Conservation (phyloP, 768 basidiomycete genomes). For the Russula olivacea region DNA sequence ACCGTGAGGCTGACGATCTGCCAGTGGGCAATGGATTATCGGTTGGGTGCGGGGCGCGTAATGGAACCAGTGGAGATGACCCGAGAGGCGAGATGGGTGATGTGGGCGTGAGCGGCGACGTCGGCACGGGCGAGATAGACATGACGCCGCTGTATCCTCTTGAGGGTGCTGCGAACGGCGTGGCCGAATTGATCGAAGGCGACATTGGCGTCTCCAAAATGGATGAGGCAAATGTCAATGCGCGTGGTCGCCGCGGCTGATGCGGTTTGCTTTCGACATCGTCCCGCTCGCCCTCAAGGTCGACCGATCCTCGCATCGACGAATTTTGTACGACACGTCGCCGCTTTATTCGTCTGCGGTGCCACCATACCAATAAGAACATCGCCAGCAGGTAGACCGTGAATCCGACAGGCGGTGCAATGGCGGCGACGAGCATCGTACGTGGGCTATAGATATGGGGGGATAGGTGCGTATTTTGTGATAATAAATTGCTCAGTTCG, state of each 20-base stretch:
- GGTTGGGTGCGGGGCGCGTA: not conserved
- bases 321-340: not conserved
- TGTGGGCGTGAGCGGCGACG: not conserved
- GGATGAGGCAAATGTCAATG: not conserved
- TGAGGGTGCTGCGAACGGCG: not conserved
- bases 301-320: not conserved
- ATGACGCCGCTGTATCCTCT: not conserved
- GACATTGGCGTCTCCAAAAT: not conserved
- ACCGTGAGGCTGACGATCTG: not conserved
- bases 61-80: not conserved
- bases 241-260: not conserved
- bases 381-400: not conserved
- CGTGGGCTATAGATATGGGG: not conserved
- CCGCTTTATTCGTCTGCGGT: not conserved
- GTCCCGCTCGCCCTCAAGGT: not conserved
- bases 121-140: not conserved
- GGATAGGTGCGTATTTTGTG: not conserved
- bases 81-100: not conserved
- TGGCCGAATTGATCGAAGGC: not conserved
- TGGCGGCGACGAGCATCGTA: not conserved
- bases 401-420: not conserved
- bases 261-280: not conserved
- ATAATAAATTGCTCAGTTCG: not conserved
- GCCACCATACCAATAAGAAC: slow-evolving; percentile 2
- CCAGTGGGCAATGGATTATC: not conserved